These are phyloP conservation scores for Colletotrichum tofieldiae DNA, from an alignment of 2,329 filamentous ascomycete genomes.

Conservation along the genomic window DNA sequence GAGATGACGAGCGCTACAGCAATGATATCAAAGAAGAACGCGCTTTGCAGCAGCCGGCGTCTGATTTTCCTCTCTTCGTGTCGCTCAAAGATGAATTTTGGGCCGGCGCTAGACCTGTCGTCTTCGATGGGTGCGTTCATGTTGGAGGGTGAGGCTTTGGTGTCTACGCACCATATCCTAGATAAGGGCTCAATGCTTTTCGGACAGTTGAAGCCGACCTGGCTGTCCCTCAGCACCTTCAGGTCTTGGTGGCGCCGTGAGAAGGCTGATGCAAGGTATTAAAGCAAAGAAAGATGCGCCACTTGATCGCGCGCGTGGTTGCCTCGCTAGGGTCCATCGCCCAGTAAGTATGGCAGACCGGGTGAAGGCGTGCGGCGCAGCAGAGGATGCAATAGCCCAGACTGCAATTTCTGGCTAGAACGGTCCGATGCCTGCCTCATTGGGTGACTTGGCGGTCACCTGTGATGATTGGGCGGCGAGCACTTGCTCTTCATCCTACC, in stretches of 20 bases:
- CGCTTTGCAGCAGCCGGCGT: constrained; percentile 8
- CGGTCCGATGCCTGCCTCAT: neutral
- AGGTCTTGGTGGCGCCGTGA: neutral
- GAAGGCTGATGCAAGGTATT: neutral
- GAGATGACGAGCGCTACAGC: constrained; percentile 19
- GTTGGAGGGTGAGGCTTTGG: neutral
- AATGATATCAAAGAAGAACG: constrained; percentile 20
- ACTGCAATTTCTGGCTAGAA: neutral
- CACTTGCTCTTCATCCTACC: neutral
- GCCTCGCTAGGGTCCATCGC: neutral
- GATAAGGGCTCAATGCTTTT: neutral
- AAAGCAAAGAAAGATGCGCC: neutral
- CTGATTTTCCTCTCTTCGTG: constrained; percentile 28
- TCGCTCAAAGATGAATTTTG: constrained; percentile 30
- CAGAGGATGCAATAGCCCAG: neutral
- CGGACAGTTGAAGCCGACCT: neutral
- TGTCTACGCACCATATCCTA: neutral
- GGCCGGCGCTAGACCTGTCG: constrained; percentile 9
- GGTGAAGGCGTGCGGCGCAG: constrained; percentile 3
- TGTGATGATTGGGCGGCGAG: neutral
- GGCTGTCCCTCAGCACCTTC: too few species aligned
- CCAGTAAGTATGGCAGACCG: constrained; percentile 8
- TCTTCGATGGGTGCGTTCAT: constrained; percentile 25
- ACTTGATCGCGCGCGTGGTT: constrained; percentile 2
- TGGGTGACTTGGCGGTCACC: neutral